Evolutionary conservation across 139 green algal genomes (phyloP).

Genomic region (Closterium sp.): DNA sequence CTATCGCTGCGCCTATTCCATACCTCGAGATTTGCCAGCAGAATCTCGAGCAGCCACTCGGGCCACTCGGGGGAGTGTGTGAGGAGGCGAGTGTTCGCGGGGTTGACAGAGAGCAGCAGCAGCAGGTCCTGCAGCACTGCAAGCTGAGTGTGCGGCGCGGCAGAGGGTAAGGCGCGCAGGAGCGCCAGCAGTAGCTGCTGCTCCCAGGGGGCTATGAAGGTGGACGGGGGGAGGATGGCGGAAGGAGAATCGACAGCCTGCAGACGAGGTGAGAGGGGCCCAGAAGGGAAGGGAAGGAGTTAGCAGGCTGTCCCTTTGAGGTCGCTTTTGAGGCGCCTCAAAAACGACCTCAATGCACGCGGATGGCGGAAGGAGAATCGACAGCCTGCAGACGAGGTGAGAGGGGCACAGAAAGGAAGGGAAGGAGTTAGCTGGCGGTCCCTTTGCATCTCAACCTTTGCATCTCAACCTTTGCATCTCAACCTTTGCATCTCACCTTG

Average conservation of each 20-base stretch:
- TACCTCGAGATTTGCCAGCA: constrained; percentile 39
- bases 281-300: not conserved
- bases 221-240: not conserved
- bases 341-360: too few relatives aligned
- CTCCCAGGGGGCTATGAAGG: constrained; percentile 12
- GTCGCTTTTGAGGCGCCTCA: too few relatives aligned
- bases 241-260: not conserved
- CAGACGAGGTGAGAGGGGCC: not conserved
- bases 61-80: constrained; percentile 26
- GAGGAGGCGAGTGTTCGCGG: not conserved
- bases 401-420: not conserved
- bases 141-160: not conserved
- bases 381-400: not conserved
- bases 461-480: too few relatives aligned
- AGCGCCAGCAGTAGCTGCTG: constrained; percentile 36
- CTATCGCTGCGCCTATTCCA: too few relatives aligned
- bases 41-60: constrained; percentile 45
- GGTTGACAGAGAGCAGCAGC: not conserved
- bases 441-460: too few relatives aligned
- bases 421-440: not conserved
- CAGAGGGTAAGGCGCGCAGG: not conserved
- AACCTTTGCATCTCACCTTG: too few relatives aligned
- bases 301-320: too few relatives aligned
- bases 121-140: constrained; percentile 7
- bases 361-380: not conserved